Evolutionary conservation across 768 basidiomycete species (phyloP), one percentile per base, ranked within the genome.

Genomic region (Hirschioporus abietinus): DNA sequence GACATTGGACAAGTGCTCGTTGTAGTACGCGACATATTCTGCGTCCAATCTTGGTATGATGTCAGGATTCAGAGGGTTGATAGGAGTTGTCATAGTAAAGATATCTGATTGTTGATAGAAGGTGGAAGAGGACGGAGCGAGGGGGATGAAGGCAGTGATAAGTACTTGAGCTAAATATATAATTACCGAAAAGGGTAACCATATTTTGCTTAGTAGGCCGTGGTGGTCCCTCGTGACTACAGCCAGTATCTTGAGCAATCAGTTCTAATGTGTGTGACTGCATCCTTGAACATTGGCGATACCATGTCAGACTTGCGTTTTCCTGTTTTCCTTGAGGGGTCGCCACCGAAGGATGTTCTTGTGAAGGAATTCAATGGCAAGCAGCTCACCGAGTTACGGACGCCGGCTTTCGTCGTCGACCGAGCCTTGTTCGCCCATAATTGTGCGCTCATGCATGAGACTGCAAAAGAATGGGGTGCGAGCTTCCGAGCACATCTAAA

Each of bases 401-500:
- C 93, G 0, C 93, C 93, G 20, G 91, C 91, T 1, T 76, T 93
- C 69, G 79, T 95, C 67, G 85, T 95, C 69, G 91, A 95, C 77
- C 84, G 90, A 26, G 81, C 83, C 9, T 69, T 87, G 9, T 94
- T 95, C 75, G 84, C 84, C 36, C 75, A 81, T 34, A 95, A 95
- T 74, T 94, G 92, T 74, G 82, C 82, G 12, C 78, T 75, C 66
- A 93, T 95, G 88, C 88, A 90, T 69, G 74, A 79, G 63, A 87
- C 85, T 58, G 86, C 90, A 17, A 81, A 80, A 65, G 80, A 81
- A 27, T 90, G 89, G 83, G 88, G 87, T 1, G 87, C 90, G 18
- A 79, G 72, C 9, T 95, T 95, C 75, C 81, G 93, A 62, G 91
- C 88, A 4, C 94, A 95, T 75, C 82, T 95, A 64, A 96, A 95